Conservation (phyloP, 306 rosid species). For the Vachellia collinsii region DNA sequence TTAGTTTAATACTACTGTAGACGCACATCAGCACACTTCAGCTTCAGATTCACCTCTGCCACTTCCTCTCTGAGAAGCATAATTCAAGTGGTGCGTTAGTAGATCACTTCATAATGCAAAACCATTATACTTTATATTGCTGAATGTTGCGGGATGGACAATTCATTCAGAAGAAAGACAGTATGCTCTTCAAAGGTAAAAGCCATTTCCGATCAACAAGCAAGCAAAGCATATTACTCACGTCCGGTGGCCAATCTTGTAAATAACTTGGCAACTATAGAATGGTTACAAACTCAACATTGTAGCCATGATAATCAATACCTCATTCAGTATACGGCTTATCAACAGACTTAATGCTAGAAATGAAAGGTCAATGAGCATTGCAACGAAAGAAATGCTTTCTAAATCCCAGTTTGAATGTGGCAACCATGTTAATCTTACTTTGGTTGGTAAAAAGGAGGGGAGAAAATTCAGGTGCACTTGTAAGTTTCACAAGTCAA, state of each 20-base stretch:
- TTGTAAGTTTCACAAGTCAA: neutral
- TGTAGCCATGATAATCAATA: neutral
- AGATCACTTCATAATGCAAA: conserved; percentile 10
- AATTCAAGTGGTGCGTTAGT: conserved; percentile 39
- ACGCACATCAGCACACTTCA: conserved; percentile 34
- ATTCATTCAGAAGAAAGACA: neutral
- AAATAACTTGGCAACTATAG: neutral
- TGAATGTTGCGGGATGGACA: neutral
- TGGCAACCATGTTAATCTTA: neutral
- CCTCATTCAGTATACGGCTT: conserved; percentile 13
- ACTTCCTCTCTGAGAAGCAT: conserved; percentile 75
- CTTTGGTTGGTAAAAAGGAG: neutral
- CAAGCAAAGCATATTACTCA: neutral
- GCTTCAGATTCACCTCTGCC: conserved; percentile 70
- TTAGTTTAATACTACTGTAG: conserved; percentile 42
- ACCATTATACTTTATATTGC: neutral
- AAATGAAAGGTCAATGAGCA: conserved; percentile 9
- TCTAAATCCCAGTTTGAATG: neutral
- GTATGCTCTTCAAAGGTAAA: neutral
- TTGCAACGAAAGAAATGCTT: neutral
- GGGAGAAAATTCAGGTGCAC: neutral
- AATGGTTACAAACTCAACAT: conserved; percentile 22
- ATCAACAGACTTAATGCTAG: neutral
- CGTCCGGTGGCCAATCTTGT: neutral
- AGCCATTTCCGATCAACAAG: neutral